phyloP scores from a whole-genome alignment of 2,329 filamentous ascomycete species.

The Chaetomiaceae sp. region DNA sequence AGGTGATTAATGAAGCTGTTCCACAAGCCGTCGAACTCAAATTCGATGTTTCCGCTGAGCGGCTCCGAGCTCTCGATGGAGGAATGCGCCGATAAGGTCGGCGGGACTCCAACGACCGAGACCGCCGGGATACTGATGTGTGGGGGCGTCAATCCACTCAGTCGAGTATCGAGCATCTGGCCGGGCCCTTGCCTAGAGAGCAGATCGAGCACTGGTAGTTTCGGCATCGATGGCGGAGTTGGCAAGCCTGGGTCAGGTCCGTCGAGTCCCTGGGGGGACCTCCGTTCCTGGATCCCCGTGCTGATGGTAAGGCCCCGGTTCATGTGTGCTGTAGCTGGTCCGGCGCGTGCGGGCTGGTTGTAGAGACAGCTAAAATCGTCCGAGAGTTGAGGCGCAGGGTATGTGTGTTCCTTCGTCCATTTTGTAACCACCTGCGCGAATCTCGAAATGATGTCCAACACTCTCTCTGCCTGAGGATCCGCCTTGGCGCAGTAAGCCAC shows the following conservation, averaged over 20 bases:
- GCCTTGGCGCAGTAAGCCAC: constrained; percentile 42
- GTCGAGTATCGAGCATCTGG: constrained; percentile 1
- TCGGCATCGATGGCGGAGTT: constrained; percentile 16
- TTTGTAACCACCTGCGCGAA: constrained; percentile 39
- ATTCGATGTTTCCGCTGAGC: constrained; percentile 29
- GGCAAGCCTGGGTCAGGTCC: constrained; percentile 13
- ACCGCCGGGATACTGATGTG: constrained; percentile 6
- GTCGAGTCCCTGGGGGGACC: constrained; percentile 1
- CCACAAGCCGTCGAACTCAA: constrained; percentile 35
- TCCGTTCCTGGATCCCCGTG: constrained; percentile 1
- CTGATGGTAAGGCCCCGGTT: neutral
- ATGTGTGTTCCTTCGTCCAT: constrained; percentile 20
- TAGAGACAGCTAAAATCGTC: constrained; percentile 22
- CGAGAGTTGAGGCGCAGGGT: constrained; percentile 17
- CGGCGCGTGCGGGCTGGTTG: constrained; percentile 12
- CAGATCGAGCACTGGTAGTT: constrained; percentile 12
- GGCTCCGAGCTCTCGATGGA: constrained; percentile 24
- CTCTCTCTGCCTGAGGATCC: constrained; percentile 44
- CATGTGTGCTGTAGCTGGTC: constrained; percentile 8
- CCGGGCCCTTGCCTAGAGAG: constrained; percentile 2
- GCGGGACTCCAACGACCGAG: constrained; percentile 5
- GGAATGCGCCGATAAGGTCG: constrained; percentile 20
- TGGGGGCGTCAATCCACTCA: constrained; percentile 15
- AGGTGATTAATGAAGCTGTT: constrained; percentile 23
- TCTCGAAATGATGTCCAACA: constrained; percentile 43